Evolutionary conservation across 148 eudicot species (phyloP), one percentile per base, ranked within the genome.

Genomic region (Diospyros lotus): DNA sequence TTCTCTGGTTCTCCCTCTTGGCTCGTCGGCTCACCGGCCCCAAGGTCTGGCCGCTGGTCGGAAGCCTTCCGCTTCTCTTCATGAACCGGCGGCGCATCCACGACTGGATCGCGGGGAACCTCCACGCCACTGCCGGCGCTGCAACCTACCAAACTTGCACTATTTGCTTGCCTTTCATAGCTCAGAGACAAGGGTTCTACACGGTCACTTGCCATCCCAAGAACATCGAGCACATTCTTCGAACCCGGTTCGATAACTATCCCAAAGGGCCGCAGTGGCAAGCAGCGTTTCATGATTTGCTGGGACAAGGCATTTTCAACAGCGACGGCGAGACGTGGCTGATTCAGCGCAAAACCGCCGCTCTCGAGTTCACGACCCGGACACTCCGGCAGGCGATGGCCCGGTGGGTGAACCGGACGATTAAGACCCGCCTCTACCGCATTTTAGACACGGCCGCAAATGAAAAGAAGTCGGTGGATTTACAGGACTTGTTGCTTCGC

Each of bases 241-340:
- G 88, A 58, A 90, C 92, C 73, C 85, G 96, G 80, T 93, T 93
- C 80, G 96, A 90, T 60, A 93, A 90, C 73, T 93, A 93, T 76
- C 98, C 98, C 0, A 93, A 93, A 79, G 98, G 98, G 0, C 98
- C 98, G 3, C 76, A 82, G 0, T 93, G 93, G 90, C 98, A 93
- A 76, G 74, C 81, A 13, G 93, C 98, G 2, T 93, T 93, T 67
- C 96, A 90, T 60, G 98, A 93, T 73, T 81, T 93, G 48, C 75
- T 93, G 8, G 98, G 98, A 6, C 89, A 93, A 70, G 98, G 98
- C 0, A 93, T 93, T 17, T 93, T 91, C 73, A 90, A 91, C 63
- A 88, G 92, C 13, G 96, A 93, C 42, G 96, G 98, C 13, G 93
- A 90, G 4, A 89, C 93, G 11, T 93, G 98, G 98, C 84, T 90